Base-by-base conservation (phyloP, 2,329 filamentous ascomycete species). In the Colletotrichum simmondsii region DNA sequence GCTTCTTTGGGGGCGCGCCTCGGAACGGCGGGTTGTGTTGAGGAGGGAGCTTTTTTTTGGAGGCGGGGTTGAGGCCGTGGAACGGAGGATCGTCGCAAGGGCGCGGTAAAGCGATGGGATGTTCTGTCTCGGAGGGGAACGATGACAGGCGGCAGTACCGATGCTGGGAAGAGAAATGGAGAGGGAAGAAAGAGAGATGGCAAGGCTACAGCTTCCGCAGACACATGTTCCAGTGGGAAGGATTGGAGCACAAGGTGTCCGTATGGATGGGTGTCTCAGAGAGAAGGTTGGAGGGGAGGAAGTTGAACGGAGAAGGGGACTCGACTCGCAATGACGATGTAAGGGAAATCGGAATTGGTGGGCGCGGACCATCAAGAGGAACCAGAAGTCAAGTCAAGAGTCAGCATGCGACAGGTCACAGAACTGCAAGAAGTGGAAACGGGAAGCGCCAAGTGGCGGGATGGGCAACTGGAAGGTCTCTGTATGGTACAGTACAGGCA, bases 21-120 rank as follows among this genome's bases (percentile, higher is more conserved):
- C 71, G 37, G 16, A 42, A 57, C 35, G 22, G 59, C 53, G 35
- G 53, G 53, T 64, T 68, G 59, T 68, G 68, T 59, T 72, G 67
- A 71, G 70, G 49, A 71, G 62, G 35, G 52, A 46, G 66, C 61
- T 65, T 71, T 5, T 30, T 28, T 35, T 57, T 56, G 61, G 54
- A 58, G 60, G 71, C 71, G 71, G 71, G 71, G 71, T 61, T 57
- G 57, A 62, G 54, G 60, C 26, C n/a, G 37, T 28, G 52, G 59
- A 69, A 64, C 65, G 65, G 56, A 26, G 32, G 71, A 73, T 73
- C 71, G 71, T 73, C 71, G 56, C 71, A 65, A 72, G 70, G 53
- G 70, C 65, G 54, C 52, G 53, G 57, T 49, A 35, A 53, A 64
- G 16, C 42, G 52, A 19, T 22, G 32, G 32, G n/a, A 46, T 22